Base-by-base conservation (phyloP, 2,329 filamentous ascomycete species). In the Cladosporium sp. region DNA sequence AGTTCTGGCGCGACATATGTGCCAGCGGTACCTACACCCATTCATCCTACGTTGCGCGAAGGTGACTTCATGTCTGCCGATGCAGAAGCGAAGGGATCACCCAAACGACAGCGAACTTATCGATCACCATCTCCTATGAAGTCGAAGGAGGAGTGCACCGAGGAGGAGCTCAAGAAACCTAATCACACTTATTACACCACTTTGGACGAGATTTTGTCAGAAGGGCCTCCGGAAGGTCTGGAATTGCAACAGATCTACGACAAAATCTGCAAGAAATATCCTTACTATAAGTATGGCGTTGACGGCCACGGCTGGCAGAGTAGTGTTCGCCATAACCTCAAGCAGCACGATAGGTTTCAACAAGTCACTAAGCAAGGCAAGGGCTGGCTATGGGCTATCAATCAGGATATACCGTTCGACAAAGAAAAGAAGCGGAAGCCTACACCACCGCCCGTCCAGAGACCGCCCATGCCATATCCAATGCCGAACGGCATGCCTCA, bases 111-210 rank as follows among this genome's bases (percentile, higher is more conserved):
- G 56, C 73, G 75, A 40, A 67, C 68, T 9, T 76, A 76, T 19
- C 73, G 75, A 35, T 82, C 80, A 13, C 80, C 79, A 1, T 83
- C 80, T 7, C 82, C 82, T 1, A 77, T 81, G 56, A 82, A 82
- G 66, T 76, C 79, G 11, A 74, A 78, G 36, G 78, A 78, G 45
- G 84, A 85, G 59, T 76, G 85, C 64, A 88, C 85, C 1, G 81
- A 84, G 30, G 86, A 90, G 61, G 84, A 90, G 67, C 73, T 90
- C 43, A 80, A 82, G 51, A 86, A 88, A 66, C 82, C 82, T 2
- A 75, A 73, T 3, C 75, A 78, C 53, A 83, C 82, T 29, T 85
- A 84, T 59, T 79, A 82, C 7, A 75, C 81, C 20, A 73, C 84
- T 36, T 81, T 84, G 47, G 80, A 83, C 57, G 80, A 84, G 61